Percentiles rank a stretch among this genome's conserved stretches.
Evolutionary conservation across 1,284 basidiomycete genomes (phyloP).

Genomic region (Singerocomus rubriflavus): DNA sequence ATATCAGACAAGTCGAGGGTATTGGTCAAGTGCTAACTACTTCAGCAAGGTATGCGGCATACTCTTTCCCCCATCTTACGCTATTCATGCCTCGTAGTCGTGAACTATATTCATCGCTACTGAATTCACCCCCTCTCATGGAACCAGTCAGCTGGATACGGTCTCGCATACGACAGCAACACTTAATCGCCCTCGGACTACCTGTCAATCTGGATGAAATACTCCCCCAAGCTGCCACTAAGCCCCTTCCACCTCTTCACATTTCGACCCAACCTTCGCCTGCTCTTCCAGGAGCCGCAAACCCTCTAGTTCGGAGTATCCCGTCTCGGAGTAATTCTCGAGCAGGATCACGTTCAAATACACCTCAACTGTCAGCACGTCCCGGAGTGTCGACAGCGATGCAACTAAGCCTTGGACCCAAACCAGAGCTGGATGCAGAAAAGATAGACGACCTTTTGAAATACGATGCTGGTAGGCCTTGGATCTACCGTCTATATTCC

Average conservation of each 20-base stretch:
- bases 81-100: slow-evolving; percentile 52
- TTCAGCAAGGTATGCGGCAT: slow-evolving; percentile 59
- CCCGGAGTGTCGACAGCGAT: slow-evolving; percentile 33
- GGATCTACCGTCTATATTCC: slow-evolving; percentile 6
- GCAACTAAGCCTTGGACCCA: slow-evolving; percentile 66
- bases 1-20: slow-evolving; percentile 77
- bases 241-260: slow-evolving; percentile 73
- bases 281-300: slow-evolving; percentile 63
- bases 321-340: slow-evolving; percentile 42
- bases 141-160: slow-evolving; percentile 90
- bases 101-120: slow-evolving; percentile 66
- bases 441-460: slow-evolving; percentile 66
- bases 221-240: slow-evolving; percentile 67
- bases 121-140: slow-evolving; percentile 61
- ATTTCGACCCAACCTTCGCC: slow-evolving; percentile 81
- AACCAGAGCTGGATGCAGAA: slow-evolving; percentile 65
- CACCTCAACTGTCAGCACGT: slow-evolving; percentile 49
- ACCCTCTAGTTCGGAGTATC: slow-evolving; percentile 37
- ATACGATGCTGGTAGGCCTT: slow-evolving; percentile 58
- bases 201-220: slow-evolving; percentile 94
- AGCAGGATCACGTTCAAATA: slow-evolving; percentile 49
- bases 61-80: slow-evolving; percentile 17
- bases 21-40: slow-evolving; percentile 73
- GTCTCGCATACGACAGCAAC: slow-evolving; percentile 82
- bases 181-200: slow-evolving; percentile 85